These are phyloP conservation scores for Monosporascus sp. DNA, from an alignment of 2,329 filamentous ascomycete species.

Conservation along the genomic window DNA sequence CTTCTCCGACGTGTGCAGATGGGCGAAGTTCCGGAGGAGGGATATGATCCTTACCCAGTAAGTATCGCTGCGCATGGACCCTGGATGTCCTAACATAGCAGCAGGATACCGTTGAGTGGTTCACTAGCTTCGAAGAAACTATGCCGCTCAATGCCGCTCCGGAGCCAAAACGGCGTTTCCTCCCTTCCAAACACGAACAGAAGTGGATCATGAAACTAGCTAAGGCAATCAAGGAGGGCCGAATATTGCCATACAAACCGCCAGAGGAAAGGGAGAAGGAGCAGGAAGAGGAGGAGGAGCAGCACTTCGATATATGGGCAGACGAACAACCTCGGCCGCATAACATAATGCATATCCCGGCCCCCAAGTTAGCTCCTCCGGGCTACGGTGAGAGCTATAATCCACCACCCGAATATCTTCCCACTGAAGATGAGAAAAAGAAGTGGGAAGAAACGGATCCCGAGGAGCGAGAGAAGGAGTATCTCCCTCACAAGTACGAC, in stretches of 20 bases:
- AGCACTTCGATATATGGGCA: slow-evolving; percentile 88
- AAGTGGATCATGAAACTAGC: slow-evolving; percentile 97
- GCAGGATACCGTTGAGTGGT: slow-evolving; percentile 84
- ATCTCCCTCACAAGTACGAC: slow-evolving; percentile 74
- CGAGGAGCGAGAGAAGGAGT: slow-evolving; percentile 87
- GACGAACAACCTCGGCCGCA: slow-evolving; percentile 79
- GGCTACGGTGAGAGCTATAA: slow-evolving; percentile 97
- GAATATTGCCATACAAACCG: slow-evolving; percentile 85
- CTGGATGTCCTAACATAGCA: slow-evolving; percentile 9
- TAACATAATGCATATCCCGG: slow-evolving; percentile 90
- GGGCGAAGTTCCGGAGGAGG: slow-evolving; percentile 81
- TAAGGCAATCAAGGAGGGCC: slow-evolving; percentile 87
- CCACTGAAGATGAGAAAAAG: slow-evolving; percentile 75
- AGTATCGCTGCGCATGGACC: slow-evolving; percentile 18
- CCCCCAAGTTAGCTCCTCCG: slow-evolving; percentile 87
- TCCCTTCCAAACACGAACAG: slow-evolving; percentile 94
- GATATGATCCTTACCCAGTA: slow-evolving; percentile 87
- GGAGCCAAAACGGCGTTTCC: slow-evolving; percentile 90
- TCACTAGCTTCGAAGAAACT: slow-evolving; percentile 80
- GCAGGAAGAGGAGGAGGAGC: slow-evolving; percentile 64
- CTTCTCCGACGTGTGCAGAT: slow-evolving; percentile 82
- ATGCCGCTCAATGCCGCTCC: slow-evolving; percentile 95
- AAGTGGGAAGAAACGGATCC: slow-evolving; percentile 82
- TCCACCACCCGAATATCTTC: slow-evolving; percentile 89
- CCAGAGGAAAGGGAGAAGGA: slow-evolving; percentile 62